A percentile compares a stretch with the other conserved stretches of the same genome.
Conservation (phyloP, 2,329 filamentous ascomycete genomes). For the Alternaria hordeiaustralica region DNA sequence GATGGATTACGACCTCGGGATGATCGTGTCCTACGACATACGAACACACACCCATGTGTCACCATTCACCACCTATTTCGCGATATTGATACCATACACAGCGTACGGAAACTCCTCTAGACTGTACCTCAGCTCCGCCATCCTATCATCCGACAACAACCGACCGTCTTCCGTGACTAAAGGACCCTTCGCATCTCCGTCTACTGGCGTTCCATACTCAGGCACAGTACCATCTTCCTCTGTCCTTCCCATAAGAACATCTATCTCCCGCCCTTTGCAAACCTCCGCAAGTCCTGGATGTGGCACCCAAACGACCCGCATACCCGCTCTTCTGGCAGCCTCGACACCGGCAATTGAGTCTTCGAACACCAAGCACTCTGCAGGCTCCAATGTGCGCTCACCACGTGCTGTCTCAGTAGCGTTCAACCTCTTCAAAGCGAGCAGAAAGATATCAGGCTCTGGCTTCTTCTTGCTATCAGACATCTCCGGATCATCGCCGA, state of each 20-base stretch:
- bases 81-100: not conserved
- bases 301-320: conserved; percentile 7
- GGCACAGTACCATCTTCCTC: conserved; percentile 1
- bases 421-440: conserved; percentile 4
- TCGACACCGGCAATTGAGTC: conserved; percentile 10
- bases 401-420: not conserved
- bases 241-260: conserved; percentile 8
- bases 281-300: conserved; percentile 8
- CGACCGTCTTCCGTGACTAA: no score
- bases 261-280: conserved; percentile 6
- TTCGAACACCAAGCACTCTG: conserved; percentile 11
- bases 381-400: not conserved
- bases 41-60: no score
- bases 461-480: conserved; percentile 11
- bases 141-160: not conserved
- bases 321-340: not conserved
- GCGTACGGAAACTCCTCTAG: conserved; percentile 4
- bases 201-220: not conserved
- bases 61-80: no score
- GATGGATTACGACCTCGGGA: no score
- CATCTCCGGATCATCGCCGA: conserved; percentile 10
- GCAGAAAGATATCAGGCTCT: conserved; percentile 8
- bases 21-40: no score
- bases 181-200: not conserved
- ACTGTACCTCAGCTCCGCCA: conserved; percentile 2